A percentile compares a stretch with the other conserved stretches of the same genome.
Evolutionary conservation across 805 yeast species (phyloP).

Genomic region (Suhomyces prunicola): DNA sequence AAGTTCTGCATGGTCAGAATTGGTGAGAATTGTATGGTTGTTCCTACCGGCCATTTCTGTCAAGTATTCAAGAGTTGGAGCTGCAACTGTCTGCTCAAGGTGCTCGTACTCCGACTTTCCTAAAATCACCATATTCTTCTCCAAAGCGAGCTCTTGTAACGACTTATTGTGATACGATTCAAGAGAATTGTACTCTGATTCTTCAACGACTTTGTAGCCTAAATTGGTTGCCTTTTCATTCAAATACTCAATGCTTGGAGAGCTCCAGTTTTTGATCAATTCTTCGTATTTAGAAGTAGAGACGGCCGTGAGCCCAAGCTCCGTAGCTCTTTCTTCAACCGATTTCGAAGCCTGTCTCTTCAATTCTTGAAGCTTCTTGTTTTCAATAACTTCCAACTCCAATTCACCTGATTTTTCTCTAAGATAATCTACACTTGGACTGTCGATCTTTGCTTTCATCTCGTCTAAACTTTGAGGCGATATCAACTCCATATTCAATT

Average conservation of each 20-base stretch:
- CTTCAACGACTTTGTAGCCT: conserved; percentile 1
- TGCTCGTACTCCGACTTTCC: neutral
- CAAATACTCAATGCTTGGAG: conserved; percentile 7
- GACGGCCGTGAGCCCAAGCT: conserved; percentile 12
- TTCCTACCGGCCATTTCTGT: neutral
- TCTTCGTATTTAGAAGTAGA: neutral
- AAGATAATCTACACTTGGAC: conserved; percentile 15
- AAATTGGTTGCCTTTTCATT: neutral
- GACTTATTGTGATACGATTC: neutral
- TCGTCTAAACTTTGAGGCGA: conserved; percentile 16
- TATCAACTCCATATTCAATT: conserved; percentile 9
- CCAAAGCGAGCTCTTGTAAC: conserved; percentile 4
- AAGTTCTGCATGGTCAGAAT: neutral
- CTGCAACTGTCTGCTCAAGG: neutral
- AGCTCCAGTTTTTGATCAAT: neutral
- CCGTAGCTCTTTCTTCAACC: conserved; percentile 7
- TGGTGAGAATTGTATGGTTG: neutral
- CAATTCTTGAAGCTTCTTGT: conserved; percentile 7
- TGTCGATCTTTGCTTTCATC: conserved; percentile 7
- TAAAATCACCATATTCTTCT: conserved; percentile 4
- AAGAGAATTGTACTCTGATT: neutral
- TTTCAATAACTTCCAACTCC: conserved; percentile 6
- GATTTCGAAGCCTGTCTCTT: conserved; percentile 3
- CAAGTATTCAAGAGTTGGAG: conserved; percentile 13
- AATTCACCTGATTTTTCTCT: conserved; percentile 12